Percentiles rank a stretch among this genome's conserved stretches.
Evolutionary conservation across 192 early-diverging fungal species (phyloP).

Genomic region (Funneliformis geosporum): DNA sequence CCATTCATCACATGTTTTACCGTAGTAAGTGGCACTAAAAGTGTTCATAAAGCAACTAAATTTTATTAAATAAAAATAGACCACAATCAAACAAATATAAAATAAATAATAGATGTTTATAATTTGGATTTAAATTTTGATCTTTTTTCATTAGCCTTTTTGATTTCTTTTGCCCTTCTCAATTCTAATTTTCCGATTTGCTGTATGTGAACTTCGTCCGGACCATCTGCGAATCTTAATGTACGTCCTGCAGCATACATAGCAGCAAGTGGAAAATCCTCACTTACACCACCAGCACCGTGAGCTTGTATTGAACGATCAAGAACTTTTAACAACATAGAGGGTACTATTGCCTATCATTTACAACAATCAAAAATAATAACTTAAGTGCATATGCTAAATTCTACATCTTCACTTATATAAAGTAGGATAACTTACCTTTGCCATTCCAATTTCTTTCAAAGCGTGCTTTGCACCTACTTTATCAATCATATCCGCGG

Average conservation of each 20-base stretch:
- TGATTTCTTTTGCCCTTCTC: slow-evolving; percentile 50
- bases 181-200: slow-evolving; percentile 85
- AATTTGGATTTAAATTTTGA: slow-evolving; percentile 1
- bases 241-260: slow-evolving; percentile 82
- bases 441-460: slow-evolving; percentile 97
- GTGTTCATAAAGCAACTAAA: too few relatives aligned
- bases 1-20: too few relatives aligned
- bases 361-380: neutral
- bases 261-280: slow-evolving; percentile 81
- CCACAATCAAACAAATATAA: too few relatives aligned
- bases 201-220: slow-evolving; percentile 87
- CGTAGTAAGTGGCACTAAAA: too few relatives aligned
- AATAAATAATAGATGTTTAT: neutral
- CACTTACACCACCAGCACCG: slow-evolving; percentile 89
- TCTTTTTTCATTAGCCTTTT: slow-evolving; percentile 34
- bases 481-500: slow-evolving; percentile 90
- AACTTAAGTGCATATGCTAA: neutral
- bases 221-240: slow-evolving; percentile 90
- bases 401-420: neutral
- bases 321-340: slow-evolving; percentile 70
- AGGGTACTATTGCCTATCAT: slow-evolving; percentile 68
- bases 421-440: slow-evolving; percentile 54
- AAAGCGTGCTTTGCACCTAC: slow-evolving; percentile 84
- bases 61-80: too few relatives aligned
- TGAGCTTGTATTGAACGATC: slow-evolving; percentile 93